These are phyloP conservation scores for Malus fusca DNA, from an alignment of 306 rosid species.

Conservation along the genomic window DNA sequence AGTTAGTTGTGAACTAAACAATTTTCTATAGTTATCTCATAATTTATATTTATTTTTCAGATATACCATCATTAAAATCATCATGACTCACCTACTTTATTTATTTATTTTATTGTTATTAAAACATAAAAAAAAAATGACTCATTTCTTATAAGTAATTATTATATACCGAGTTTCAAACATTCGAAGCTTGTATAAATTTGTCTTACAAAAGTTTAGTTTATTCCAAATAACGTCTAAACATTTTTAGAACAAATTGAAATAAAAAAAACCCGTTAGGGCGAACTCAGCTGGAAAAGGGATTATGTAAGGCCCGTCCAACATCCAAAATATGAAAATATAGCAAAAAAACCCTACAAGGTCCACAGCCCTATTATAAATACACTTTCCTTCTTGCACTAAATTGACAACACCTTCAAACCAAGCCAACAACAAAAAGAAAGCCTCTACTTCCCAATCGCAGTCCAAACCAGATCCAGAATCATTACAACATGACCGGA, in stretches of 20 bases:
- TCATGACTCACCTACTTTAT: too few species aligned
- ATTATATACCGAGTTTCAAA: too few species aligned
- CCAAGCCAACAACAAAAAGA: background rate
- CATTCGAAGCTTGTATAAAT: background rate
- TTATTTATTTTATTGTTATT: too few species aligned
- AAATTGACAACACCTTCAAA: background rate
- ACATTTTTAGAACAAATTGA: background rate
- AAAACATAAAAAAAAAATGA: too few species aligned
- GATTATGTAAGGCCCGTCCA: too few species aligned
- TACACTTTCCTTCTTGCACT: background rate
- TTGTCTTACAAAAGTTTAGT: background rate
- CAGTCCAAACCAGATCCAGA: background rate
- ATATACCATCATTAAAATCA: too few species aligned
- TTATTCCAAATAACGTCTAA: background rate
- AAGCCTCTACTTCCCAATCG: background rate
- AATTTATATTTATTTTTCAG: too few species aligned
- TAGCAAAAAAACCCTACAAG: background rate
- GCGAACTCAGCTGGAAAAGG: constrained; percentile 1
- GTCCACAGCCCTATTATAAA: background rate
- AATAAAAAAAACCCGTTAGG: background rate
- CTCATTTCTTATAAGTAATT: too few species aligned
- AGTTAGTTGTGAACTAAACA: background rate
- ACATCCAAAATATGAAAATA: too few species aligned
- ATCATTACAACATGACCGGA: background rate
- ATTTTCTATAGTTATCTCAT: background rate